Base-by-base conservation (phyloP, 805 yeast genomes). In the Zygosaccharomyces rouxii region DNA sequence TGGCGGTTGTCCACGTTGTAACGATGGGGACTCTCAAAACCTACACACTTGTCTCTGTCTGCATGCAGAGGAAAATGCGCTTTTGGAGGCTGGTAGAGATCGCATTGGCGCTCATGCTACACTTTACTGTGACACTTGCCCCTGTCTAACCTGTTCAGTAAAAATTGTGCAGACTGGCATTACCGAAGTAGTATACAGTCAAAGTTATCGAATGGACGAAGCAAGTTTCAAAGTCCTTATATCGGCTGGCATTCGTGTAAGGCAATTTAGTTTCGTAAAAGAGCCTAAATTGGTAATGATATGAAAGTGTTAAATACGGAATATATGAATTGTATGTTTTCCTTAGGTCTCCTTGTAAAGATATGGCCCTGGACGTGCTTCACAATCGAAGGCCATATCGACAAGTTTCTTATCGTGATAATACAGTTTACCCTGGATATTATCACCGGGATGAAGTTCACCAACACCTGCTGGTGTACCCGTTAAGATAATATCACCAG, bases 401-500 rank as follows among this genome's bases (percentile, higher is more conserved):
- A 75, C 79, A 23, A 92, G 63, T 7, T 73, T 73, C 49, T 78
- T 62, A 9, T 82, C 92, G 29, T 77, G 77, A 28, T 75, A 77
- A 25, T 66, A 68, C 53, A 89, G 67, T 54, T 78, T 76, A 5
- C 95, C 95, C 40, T 74, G 73, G 23, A 94, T 72, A 22, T 66
- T 62, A 63, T 94, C 98, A 7, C 97, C 98, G 0, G 95, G 86
- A 5, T 66, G 67, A 29, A 90, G 70, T 22, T 77, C 71, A 7
- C 98, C 97, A n/a, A 94, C 99, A 14, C 99, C 99, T 67, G 89
- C 88, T 40, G 99, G 99, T 1, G 99, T 94, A 14, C 99, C 99
- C 1, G 99, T 94, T 44, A 94, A 74, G 50, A 94, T 82, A 53
- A 94, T 75, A 62, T 94, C 99, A 26, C 97, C 97, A 46, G 87